Percentiles rank a stretch among this genome's conserved stretches.
Conservation (phyloP, 2,329 filamentous ascomycete genomes). For the Beauveria pseudobassiana region DNA sequence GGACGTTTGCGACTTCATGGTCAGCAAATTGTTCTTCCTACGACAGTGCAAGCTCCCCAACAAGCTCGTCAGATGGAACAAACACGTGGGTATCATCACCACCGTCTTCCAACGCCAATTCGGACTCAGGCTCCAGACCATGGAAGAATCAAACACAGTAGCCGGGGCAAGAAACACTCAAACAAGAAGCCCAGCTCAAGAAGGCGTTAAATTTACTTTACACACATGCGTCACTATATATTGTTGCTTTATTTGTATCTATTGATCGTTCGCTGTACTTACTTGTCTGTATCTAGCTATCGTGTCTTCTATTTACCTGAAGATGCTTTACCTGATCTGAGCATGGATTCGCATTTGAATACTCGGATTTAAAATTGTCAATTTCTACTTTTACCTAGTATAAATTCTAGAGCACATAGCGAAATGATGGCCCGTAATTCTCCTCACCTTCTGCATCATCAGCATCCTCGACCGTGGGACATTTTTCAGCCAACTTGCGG, state of each 20-base stretch:
- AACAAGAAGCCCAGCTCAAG: not conserved
- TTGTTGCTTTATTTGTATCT: no score
- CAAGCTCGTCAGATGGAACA: not conserved
- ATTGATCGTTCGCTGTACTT: no score
- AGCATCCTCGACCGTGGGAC: constrained; percentile 1
- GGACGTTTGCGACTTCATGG: not conserved
- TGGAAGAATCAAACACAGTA: not conserved
- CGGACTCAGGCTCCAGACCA: not conserved
- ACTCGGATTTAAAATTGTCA: no score
- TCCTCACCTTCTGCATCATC: constrained; percentile 12
- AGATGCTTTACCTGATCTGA: not conserved
- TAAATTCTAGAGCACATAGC: constrained; percentile 15
- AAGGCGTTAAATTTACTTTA: not conserved
- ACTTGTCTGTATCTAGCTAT: not conserved
- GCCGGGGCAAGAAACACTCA: not conserved
- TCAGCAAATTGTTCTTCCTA: not conserved
- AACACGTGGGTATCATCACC: not conserved
- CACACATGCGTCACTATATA: no score
- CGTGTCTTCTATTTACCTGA: not conserved
- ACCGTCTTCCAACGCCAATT: not conserved
- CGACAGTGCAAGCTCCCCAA: not conserved
- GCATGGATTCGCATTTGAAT: not conserved
- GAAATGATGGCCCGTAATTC: constrained; percentile 17
- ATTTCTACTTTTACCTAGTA: no score
- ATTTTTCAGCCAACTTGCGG: constrained; percentile 13